Evolutionary conservation across 2,329 filamentous ascomycete genomes (phyloP).

Genomic region (Coniella vitis): DNA sequence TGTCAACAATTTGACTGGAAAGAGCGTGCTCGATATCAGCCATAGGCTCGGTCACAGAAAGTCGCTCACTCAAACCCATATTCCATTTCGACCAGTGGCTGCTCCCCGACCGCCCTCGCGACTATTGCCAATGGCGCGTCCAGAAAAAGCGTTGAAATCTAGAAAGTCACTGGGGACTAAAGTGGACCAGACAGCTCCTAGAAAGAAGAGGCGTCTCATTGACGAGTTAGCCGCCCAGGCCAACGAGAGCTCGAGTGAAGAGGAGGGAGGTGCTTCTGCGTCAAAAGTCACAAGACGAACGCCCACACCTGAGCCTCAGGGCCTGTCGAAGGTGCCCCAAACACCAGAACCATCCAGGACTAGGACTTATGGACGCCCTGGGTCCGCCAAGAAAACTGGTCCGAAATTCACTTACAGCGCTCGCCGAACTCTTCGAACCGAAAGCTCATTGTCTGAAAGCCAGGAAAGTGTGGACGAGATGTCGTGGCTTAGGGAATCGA

Average conservation of each 20-base stretch:
- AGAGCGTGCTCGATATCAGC: conserved; percentile 10
- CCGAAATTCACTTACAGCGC: conserved; percentile 34
- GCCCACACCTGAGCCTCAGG: conserved; percentile 14
- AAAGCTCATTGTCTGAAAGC: conserved; percentile 8
- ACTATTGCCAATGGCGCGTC: conserved; percentile 6
- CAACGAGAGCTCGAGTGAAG: conserved; percentile 27
- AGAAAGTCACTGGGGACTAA: conserved; percentile 6
- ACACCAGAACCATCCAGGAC: conserved; percentile 15
- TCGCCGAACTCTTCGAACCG: conserved; percentile 28
- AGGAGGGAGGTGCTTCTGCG: conserved; percentile 15
- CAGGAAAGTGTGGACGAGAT: conserved; percentile 15
- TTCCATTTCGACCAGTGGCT: conserved; percentile 14
- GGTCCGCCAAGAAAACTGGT: conserved; percentile 23
- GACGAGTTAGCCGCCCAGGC: conserved; percentile 36
- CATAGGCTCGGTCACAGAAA: conserved; percentile 7
- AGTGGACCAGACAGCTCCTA: conserved; percentile 9
- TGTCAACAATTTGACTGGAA: conserved; percentile 7
- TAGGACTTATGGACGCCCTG: conserved; percentile 19
- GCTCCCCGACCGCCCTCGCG: conserved; percentile 5
- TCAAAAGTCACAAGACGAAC: conserved; percentile 12
- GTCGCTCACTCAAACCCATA: conserved; percentile 12
- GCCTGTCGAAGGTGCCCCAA: conserved; percentile 14
- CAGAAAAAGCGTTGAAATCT: conserved; percentile 11
- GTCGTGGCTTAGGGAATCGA: conserved; percentile 19
- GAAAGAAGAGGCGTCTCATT: conserved; percentile 29